Evolutionary conservation across 169 alveolate species (phyloP).

Genomic region (Cryptosporidium sp.): DNA sequence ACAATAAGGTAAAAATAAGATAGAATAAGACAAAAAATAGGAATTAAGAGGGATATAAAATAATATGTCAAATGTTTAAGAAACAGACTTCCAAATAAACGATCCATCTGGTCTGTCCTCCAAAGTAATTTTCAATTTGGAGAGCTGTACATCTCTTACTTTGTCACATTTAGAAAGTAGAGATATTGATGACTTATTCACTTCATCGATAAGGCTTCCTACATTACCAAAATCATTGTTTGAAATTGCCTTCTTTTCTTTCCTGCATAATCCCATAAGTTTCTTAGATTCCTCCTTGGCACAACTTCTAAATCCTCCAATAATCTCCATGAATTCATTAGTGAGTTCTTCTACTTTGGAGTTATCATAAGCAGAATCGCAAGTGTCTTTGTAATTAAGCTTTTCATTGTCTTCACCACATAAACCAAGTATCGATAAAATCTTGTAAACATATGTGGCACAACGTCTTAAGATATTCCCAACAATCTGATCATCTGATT

Average conservation of each 20-base stretch:
- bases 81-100: constrained; percentile 79
- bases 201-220: constrained; percentile 81
- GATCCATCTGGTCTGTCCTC: constrained; percentile 92
- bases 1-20: neutral
- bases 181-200: constrained; percentile 79
- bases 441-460: constrained; percentile 78
- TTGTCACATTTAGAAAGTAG: constrained; percentile 89
- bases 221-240: constrained; percentile 77
- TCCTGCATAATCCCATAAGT: constrained; percentile 78
- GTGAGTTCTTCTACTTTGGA: constrained; percentile 64
- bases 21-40: neutral
- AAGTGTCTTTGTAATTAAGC: constrained; percentile 61
- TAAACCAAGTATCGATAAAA: constrained; percentile 82
- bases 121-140: constrained; percentile 89
- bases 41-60: neutral
- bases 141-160: constrained; percentile 92
- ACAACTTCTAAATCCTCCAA: constrained; percentile 80
- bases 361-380: constrained; percentile 13
- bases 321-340: constrained; percentile 66
- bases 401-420: constrained; percentile 77
- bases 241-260: constrained; percentile 78
- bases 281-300: constrained; percentile 75
- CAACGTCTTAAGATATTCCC: constrained; percentile 75
- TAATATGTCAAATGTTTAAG: neutral
- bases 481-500: constrained; percentile 72